These are phyloP conservation scores for Mucor circinelloides DNA, from an alignment of 371 early-diverging fungal species.

Conservation along the genomic window DNA sequence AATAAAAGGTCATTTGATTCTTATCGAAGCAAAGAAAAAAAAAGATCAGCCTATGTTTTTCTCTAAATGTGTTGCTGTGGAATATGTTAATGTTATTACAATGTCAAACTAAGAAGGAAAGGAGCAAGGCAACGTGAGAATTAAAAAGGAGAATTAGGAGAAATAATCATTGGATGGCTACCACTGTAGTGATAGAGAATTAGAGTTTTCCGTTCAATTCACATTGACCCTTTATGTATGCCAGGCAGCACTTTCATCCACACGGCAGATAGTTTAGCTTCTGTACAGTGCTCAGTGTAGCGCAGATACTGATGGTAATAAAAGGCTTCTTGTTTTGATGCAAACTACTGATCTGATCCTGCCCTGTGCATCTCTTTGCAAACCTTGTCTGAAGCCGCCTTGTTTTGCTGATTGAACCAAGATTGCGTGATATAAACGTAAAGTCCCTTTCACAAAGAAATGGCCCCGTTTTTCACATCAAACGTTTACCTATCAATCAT, in stretches of 20 bases:
- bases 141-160: background rate
- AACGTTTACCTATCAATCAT: background rate
- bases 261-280: background rate
- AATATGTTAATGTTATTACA: background rate
- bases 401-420: background rate
- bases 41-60: background rate
- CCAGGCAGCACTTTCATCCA: background rate
- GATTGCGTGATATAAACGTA: background rate
- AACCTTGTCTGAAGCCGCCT: too few species aligned
- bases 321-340: too few species aligned
- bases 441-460: background rate
- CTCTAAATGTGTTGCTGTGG: background rate
- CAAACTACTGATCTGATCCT: too few species aligned
- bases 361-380: too few species aligned
- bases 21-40: background rate
- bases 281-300: background rate
- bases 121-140: background rate
- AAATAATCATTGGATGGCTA: background rate
- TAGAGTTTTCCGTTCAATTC: background rate
- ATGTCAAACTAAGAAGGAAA: background rate
- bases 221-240: background rate
- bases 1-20: background rate
- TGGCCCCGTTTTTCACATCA: background rate
- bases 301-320: too few species aligned
- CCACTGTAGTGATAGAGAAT: background rate